A percentile compares a stretch with the other conserved stretches of the same genome.
Conservation (phyloP, 768 basidiomycete species). For the Candolleomyces eurysporus region DNA sequence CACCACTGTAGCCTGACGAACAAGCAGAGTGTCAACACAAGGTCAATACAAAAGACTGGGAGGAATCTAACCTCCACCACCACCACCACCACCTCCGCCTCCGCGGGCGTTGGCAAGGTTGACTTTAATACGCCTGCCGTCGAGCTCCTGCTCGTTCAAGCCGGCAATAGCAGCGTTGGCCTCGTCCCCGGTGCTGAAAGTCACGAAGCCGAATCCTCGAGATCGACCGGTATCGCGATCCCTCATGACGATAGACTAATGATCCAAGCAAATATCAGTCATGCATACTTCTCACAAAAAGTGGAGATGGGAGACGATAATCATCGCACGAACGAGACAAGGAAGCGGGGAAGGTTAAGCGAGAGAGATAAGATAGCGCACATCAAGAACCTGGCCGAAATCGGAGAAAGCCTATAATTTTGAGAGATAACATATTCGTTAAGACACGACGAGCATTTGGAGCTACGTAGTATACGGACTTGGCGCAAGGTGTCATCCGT, state of each 20-base stretch:
- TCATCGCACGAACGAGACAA: slow-evolving; percentile 1
- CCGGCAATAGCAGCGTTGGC: slow-evolving; percentile 73
- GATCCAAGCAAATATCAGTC: slow-evolving; percentile 37
- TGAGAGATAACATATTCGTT: slow-evolving; percentile 40
- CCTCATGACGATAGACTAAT: slow-evolving; percentile 95
- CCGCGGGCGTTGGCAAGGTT: slow-evolving; percentile 78
- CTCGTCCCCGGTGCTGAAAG: slow-evolving; percentile 58
- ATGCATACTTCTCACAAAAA: slow-evolving; percentile 22
- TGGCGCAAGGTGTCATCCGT: slow-evolving; percentile 87
- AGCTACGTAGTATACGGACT: slow-evolving; percentile 63
- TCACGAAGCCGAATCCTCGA: slow-evolving; percentile 97
- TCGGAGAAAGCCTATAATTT: slow-evolving; percentile 77
- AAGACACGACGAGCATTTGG: slow-evolving; percentile 34
- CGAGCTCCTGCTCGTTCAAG: slow-evolving; percentile 90
- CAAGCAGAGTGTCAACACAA: neutral
- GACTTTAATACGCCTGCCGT: slow-evolving; percentile 87
- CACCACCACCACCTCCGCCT: slow-evolving; percentile 37
- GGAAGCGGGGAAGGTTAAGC: slow-evolving; percentile 15
- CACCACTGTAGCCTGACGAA: slow-evolving; percentile 21
- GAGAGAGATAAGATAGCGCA: slow-evolving; percentile 59
- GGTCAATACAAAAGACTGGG: slow-evolving; percentile 3
- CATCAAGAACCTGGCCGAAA: slow-evolving; percentile 87
- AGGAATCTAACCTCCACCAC: slow-evolving; percentile 4
- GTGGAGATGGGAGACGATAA: slow-evolving; percentile 17
- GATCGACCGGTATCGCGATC: slow-evolving; percentile 98